A percentile compares a stretch with the other conserved stretches of the same genome.
Evolutionary conservation across 306 rosid species (phyloP).

Genomic region (Argentina anserina): DNA sequence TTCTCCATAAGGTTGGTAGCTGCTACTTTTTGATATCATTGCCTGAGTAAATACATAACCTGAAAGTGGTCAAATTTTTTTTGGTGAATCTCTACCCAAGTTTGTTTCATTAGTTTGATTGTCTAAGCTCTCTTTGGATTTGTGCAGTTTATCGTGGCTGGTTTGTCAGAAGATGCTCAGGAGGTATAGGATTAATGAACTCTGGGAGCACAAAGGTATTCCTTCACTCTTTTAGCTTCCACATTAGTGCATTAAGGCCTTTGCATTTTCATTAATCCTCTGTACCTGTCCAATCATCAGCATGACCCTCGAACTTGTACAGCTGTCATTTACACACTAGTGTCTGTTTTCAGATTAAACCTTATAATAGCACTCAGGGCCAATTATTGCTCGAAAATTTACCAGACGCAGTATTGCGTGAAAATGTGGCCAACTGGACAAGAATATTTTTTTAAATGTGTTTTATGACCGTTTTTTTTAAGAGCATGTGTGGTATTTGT

Average conservation of each 20-base stretch:
- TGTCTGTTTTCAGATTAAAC: neutral
- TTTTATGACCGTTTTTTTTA: neutral
- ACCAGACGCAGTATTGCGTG: neutral
- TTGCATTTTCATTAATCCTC: neutral
- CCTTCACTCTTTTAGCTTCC: constrained; percentile 5
- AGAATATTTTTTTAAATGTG: neutral
- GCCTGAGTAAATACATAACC: neutral
- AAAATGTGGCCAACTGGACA: neutral
- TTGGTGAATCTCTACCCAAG: neutral
- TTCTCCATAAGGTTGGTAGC: neutral
- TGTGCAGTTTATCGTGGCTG: constrained; percentile 93
- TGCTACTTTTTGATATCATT: neutral
- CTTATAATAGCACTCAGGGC: neutral
- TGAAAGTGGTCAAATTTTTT: neutral
- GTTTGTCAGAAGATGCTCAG: constrained; percentile 87
- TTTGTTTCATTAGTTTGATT: constrained; percentile 6
- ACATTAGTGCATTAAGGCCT: constrained; percentile 14
- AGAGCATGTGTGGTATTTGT: neutral
- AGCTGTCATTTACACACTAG: neutral
- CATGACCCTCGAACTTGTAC: neutral
- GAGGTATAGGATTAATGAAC: constrained; percentile 62
- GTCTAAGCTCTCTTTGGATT: constrained; percentile 19
- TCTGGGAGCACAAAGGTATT: constrained; percentile 57
- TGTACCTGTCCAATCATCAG: neutral
- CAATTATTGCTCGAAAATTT: neutral